phyloP scores from a whole-genome alignment of 768 basidiomycete species.

The Leccinellum rugosiceps region DNA sequence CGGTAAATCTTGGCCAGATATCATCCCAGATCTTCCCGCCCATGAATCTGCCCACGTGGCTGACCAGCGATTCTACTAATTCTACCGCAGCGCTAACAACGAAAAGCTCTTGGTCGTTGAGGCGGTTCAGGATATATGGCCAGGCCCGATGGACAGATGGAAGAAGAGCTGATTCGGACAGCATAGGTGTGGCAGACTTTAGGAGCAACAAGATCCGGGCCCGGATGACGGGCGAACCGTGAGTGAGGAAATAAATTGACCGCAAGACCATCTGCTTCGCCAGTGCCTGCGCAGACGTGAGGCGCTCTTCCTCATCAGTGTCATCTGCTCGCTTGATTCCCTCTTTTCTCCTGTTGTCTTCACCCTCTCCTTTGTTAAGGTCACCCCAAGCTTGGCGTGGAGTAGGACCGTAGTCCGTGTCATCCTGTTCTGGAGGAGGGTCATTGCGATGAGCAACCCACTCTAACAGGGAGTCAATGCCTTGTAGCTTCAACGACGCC shows the following conservation, averaged over 20 bases:
- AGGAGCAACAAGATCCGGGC: slow-evolving; percentile 78
- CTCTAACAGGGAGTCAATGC: slow-evolving; percentile 51
- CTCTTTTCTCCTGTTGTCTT: slow-evolving; percentile 18
- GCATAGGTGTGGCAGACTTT: slow-evolving; percentile 66
- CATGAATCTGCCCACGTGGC: slow-evolving; percentile 83
- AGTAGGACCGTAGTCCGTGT: slow-evolving; percentile 54
- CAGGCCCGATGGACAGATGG: slow-evolving; percentile 86
- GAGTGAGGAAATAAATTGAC: slow-evolving; percentile 88
- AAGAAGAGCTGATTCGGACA: slow-evolving; percentile 70
- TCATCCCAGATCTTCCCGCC: slow-evolving; percentile 83
- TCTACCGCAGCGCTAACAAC: slow-evolving; percentile 76
- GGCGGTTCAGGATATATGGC: slow-evolving; percentile 89
- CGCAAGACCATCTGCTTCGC: slow-evolving; percentile 85
- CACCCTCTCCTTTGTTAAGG: slow-evolving; percentile 22
- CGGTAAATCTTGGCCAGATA: slow-evolving; percentile 81
- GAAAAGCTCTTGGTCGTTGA: slow-evolving; percentile 69
- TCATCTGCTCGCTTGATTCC: slow-evolving; percentile 10
- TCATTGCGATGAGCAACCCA: slow-evolving; percentile 60
- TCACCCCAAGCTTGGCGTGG: slow-evolving; percentile 59
- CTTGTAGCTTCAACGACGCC: slow-evolving; percentile 27
- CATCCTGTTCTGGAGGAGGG: slow-evolving; percentile 35
- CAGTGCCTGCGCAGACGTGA: slow-evolving; percentile 70
- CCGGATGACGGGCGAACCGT: slow-evolving; percentile 82
- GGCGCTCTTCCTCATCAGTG: slow-evolving; percentile 42
- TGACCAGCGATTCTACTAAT: slow-evolving; percentile 69